Percentiles rank a stretch among this genome's conserved stretches.
Evolutionary conservation across 148 eudicot genomes (phyloP).

Genomic region (Chenopodium quinoa): DNA sequence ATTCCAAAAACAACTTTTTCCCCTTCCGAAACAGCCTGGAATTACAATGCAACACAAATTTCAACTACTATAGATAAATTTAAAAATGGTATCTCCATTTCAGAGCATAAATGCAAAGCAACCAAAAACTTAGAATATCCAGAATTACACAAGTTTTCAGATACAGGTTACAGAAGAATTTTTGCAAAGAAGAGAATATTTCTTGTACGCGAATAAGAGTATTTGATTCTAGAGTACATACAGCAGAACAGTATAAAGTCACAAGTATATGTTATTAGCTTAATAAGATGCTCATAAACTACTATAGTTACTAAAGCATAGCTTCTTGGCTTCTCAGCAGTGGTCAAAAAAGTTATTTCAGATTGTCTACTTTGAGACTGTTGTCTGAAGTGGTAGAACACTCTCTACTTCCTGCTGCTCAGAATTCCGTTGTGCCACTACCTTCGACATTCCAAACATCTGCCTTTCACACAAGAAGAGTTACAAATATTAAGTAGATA

Average conservation of each 20-base stretch:
- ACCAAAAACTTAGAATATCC: background rate
- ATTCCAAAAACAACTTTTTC: too few relatives aligned
- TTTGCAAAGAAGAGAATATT: conserved; percentile 3
- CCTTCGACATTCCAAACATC: conserved; percentile 93
- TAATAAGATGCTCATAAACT: background rate
- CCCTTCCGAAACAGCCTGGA: too few relatives aligned
- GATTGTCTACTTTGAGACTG: conserved; percentile 36
- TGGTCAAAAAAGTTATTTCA: background rate
- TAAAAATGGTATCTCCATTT: background rate
- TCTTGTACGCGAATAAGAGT: background rate
- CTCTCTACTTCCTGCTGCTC: conserved; percentile 47
- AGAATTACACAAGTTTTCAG: background rate
- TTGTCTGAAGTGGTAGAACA: conserved; percentile 51
- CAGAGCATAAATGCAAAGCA: background rate
- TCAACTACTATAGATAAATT: background rate
- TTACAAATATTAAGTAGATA: background rate
- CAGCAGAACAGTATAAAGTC: background rate
- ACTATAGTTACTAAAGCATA: background rate
- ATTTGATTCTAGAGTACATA: conserved; percentile 4
- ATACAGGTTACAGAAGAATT: background rate
- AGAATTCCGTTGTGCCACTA: conserved; percentile 54
- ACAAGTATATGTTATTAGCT: background rate
- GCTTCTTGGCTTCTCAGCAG: background rate
- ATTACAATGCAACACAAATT: too few relatives aligned
- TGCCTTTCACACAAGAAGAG: conserved; percentile 25